phyloP scores from a whole-genome alignment of 2,329 filamentous ascomycete species.

The Pestalotiopsis sp. region DNA sequence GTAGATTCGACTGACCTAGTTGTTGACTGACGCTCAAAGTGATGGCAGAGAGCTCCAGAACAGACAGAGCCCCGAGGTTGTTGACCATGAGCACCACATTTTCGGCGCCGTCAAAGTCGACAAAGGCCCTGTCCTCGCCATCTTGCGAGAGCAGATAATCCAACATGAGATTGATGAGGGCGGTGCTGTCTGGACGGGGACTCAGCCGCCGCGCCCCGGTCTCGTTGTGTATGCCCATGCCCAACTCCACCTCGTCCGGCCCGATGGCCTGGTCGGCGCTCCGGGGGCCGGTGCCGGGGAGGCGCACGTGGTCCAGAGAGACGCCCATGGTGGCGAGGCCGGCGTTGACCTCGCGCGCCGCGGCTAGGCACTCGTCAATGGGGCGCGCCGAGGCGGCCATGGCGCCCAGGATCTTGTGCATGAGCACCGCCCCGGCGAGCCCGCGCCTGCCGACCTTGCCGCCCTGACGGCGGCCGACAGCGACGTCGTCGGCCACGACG shows the following conservation, averaged over 20 bases:
- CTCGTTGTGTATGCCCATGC: constrained; percentile 7
- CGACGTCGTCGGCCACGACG: constrained; percentile 25
- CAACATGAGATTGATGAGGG: not conserved
- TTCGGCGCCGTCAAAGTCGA: not conserved
- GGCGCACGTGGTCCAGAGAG: not conserved
- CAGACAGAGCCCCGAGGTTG: not conserved
- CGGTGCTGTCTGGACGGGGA: not conserved
- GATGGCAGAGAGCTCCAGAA: not conserved
- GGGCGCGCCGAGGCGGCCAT: not conserved
- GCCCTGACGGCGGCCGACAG: constrained; percentile 12
- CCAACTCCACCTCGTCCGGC: not conserved
- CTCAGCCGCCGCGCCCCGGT: not conserved
- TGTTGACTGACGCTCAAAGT: not conserved
- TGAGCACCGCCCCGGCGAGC: not conserved
- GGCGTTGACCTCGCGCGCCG: not conserved
- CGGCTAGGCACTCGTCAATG: not conserved
- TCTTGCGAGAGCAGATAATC: not conserved
- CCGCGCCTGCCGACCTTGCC: not conserved
- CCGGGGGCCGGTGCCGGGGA: not conserved
- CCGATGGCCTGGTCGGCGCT: not conserved
- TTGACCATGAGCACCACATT: not conserved
- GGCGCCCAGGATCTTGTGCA: not conserved
- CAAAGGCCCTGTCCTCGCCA: not conserved
- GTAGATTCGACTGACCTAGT: not conserved
- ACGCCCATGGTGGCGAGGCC: not conserved